Percentiles rank a stretch among this genome's conserved stretches.
Evolutionary conservation across 768 basidiomycete genomes (phyloP).

Genomic region (Trichaptum fuscoviolaceum): DNA sequence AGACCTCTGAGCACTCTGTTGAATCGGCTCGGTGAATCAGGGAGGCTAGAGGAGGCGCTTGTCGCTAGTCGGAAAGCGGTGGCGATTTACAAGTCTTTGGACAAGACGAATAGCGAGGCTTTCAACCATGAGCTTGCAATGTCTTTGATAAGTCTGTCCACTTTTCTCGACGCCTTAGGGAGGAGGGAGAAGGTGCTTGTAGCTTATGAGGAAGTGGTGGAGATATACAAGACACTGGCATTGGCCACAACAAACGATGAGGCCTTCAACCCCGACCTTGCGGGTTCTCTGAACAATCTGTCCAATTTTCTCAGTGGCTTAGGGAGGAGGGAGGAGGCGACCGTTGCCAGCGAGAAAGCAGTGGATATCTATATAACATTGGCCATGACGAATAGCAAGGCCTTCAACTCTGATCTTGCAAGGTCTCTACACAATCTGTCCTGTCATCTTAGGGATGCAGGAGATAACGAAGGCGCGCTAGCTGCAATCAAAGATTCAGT

Average conservation of each 20-base stretch:
- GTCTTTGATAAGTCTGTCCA: conserved; percentile 8
- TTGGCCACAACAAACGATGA: not conserved
- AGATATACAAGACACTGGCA: not conserved
- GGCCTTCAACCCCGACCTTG: conserved; percentile 7
- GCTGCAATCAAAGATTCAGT: not conserved
- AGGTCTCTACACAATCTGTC: conserved; percentile 11
- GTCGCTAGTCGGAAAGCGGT: not conserved
- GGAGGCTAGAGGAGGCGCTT: not conserved
- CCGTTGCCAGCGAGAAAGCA: conserved; percentile 7
- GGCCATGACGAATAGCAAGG: not conserved
- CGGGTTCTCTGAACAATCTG: conserved; percentile 6
- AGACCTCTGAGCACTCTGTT: conserved; percentile 9
- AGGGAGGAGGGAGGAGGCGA: conserved; percentile 10
- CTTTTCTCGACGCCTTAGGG: conserved; percentile 3
- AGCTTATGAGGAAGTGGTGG: not conserved
- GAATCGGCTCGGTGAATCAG: conserved; percentile 1
- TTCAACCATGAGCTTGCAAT: conserved; percentile 2
- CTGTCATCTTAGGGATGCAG: conserved; percentile 7
- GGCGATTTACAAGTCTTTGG: not conserved
- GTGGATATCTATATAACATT: not conserved
- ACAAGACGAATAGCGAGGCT: not conserved
- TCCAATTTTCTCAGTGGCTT: conserved; percentile 6
- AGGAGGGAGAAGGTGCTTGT: conserved; percentile 11
- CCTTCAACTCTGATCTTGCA: conserved; percentile 4
- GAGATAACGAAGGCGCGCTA: not conserved